Evolutionary conservation across 176 grass and related monocot species (phyloP).

Genomic region (Carex parvula): DNA sequence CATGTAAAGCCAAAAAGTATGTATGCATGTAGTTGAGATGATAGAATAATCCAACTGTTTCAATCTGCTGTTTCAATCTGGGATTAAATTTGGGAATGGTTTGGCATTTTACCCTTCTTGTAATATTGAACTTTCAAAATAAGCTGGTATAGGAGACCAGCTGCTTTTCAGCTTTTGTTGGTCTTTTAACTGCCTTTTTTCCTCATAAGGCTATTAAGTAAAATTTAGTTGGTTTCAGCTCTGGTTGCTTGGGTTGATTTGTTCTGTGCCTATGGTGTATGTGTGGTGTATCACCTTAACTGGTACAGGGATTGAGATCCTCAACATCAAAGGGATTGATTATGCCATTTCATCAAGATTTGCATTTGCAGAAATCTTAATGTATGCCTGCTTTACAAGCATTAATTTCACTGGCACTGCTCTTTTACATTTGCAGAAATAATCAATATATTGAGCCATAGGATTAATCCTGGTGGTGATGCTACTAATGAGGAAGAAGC

Average conservation of each 20-base stretch:
- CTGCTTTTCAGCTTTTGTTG: neutral
- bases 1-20: neutral
- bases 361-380: constrained; percentile 51
- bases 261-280: neutral
- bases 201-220: neutral
- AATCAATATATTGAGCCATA: constrained; percentile 58
- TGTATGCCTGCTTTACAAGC: neutral
- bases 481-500: constrained; percentile 53
- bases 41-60: neutral
- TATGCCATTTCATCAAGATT: no score
- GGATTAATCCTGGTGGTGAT: constrained; percentile 39
- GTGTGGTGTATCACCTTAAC: neutral
- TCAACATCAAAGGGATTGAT: neutral
- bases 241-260: neutral
- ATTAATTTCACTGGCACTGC: neutral
- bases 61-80: no score
- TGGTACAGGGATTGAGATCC: neutral
- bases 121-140: neutral
- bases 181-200: neutral
- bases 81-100: neutral
- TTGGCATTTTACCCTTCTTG: neutral
- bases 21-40: neutral
- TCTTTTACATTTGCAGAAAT: constrained; percentile 55
- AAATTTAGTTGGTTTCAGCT: neutral
- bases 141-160: neutral